phyloP scores from a whole-genome alignment of 2,329 filamentous ascomycete species.

The Kalaharituber pfeilii region DNA sequence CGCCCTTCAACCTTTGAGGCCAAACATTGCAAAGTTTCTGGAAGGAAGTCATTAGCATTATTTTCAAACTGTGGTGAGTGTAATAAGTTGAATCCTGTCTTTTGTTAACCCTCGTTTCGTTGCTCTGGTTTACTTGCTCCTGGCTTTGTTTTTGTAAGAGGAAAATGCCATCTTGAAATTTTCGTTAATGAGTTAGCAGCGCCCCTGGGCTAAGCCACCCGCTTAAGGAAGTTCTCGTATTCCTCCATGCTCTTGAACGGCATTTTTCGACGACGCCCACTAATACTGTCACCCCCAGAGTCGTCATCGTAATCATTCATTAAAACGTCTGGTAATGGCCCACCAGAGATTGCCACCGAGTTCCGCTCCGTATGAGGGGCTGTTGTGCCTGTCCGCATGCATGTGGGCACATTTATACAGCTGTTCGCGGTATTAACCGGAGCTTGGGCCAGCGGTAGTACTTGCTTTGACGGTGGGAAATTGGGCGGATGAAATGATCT shows the following conservation, averaged over 20 bases:
- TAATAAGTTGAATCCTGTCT: no score
- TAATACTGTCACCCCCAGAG: background rate
- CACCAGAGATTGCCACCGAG: background rate
- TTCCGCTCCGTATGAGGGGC: background rate
- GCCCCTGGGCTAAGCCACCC: background rate
- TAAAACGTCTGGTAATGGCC: background rate
- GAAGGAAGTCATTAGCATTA: no score
- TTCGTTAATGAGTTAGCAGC: no score
- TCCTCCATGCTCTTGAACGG: conserved; percentile 2
- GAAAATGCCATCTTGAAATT: no score
- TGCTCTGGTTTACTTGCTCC: no score
- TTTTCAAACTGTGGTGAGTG: no score
- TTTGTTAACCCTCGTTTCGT: no score
- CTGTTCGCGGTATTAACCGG: background rate
- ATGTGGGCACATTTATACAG: no score
- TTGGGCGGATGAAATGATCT: background rate
- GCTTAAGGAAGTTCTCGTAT: background rate
- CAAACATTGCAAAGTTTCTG: no score
- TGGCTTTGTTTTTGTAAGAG: no score
- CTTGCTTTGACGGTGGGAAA: background rate
- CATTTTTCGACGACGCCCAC: background rate
- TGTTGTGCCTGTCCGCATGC: background rate
- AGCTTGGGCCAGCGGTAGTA: background rate
- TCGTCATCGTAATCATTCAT: background rate
- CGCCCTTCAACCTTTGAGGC: no score